Base-by-base conservation (phyloP, 2,329 filamentous ascomycete species). In the Stagonosporopsis cucurbitacearum region DNA sequence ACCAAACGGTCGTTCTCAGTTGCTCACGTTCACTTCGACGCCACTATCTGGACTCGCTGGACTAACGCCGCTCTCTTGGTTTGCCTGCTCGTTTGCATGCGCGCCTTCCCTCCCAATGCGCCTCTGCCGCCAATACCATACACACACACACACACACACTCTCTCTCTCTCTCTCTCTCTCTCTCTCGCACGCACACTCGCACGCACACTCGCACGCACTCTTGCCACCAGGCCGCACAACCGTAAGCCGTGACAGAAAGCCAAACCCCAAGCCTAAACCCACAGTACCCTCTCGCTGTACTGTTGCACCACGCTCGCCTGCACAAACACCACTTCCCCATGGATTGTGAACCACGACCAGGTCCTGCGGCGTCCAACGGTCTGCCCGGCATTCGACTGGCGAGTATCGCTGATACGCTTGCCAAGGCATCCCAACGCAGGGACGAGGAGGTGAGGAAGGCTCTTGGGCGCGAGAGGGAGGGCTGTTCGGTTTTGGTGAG, bases 401-500 rank as follows among this genome's bases (percentile, higher is more conserved):
- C 58, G 7, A 62, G 28, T 44, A 69, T 68, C 26, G 51, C 57
- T 1, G 51, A 65, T 13, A 62, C 55, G 6, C 50, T 69, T 3
- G 25, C 51, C 19, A 54, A 52, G 44, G 62, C 58, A 6, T 62
- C 61, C 2, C 55, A 54, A 33, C 58, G 58, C n/a, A 59, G 58
- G 12, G 54, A 67, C 17, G 33, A 44, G 12, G 54, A 60, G n/a
- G 17, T 59, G 28, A 42, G 33, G 20, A 40, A 28, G 23, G n/a
- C 33, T 17, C n/a, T 36, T 8, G 6, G 12, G 33, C n/a, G 33
- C 7, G 17, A 19, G 33, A 20, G n/a, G 33, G 7, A 8, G n/a
- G 17, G 17, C 5, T 32, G 30, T 32, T 15, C 30, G 13, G 6
- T 32, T 6, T 32, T 32, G 13, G 30, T 32, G 13, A 32, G 30